Percentiles rank a stretch among this genome's conserved stretches.
Evolutionary conservation across 768 basidiomycete species (phyloP).

Genomic region (Phlegmacium glaucopus): DNA sequence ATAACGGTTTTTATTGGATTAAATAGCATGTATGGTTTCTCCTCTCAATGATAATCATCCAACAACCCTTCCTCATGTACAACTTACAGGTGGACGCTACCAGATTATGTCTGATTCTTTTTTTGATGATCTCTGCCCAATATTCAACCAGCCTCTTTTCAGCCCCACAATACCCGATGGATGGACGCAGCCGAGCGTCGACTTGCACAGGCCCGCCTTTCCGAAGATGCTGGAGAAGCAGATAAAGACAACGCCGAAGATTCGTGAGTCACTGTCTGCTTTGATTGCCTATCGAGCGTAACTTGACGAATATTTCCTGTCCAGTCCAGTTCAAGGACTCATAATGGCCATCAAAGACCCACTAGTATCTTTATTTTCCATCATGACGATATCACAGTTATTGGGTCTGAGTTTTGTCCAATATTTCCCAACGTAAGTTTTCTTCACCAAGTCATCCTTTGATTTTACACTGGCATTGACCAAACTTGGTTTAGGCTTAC

Average conservation of each 20-base stretch:
- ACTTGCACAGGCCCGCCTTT: slow-evolving; percentile 63
- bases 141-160: background rate
- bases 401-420: slow-evolving; percentile 58
- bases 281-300: background rate
- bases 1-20: slow-evolving; percentile 61
- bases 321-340: slow-evolving; percentile 49
- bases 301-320: background rate
- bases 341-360: slow-evolving; percentile 53
- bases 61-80: background rate
- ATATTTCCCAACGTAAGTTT: slow-evolving; percentile 52
- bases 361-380: slow-evolving; percentile 49
- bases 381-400: slow-evolving; percentile 48
- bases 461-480: background rate
- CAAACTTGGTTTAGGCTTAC: slow-evolving; percentile 39
- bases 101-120: slow-evolving; percentile 47
- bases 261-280: slow-evolving; percentile 39
- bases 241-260: slow-evolving; percentile 56
- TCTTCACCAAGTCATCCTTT: background rate
- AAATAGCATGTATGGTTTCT: slow-evolving; percentile 41
- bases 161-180: slow-evolving; percentile 67
- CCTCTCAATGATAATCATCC: slow-evolving; percentile 15
- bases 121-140: background rate
- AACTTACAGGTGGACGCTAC: slow-evolving; percentile 46
- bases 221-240: slow-evolving; percentile 67
- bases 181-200: slow-evolving; percentile 44